These are phyloP conservation scores for Ambrosiella beaveri DNA, from an alignment of 2,329 filamentous ascomycete genomes.

Conservation along the genomic window DNA sequence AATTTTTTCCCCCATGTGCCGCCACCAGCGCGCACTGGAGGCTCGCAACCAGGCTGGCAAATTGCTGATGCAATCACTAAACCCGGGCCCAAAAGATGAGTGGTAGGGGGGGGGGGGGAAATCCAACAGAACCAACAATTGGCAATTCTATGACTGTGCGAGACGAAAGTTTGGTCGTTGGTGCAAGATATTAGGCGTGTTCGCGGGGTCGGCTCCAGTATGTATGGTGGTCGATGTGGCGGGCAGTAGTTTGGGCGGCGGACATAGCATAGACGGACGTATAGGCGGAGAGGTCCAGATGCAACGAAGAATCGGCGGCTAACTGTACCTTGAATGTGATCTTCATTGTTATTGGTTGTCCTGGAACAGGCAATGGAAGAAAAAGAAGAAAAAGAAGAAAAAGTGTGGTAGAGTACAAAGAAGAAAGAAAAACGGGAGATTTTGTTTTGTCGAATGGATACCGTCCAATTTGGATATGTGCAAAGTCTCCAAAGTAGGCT, in stretches of 20 bases:
- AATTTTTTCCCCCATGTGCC: neutral
- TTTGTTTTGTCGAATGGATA: too few species aligned
- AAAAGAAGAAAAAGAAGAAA: neutral
- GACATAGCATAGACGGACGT: neutral
- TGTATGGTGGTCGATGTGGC: neutral
- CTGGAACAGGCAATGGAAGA: neutral
- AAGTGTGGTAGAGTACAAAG: neutral
- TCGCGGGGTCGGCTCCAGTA: neutral
- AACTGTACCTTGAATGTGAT: constrained; percentile 46
- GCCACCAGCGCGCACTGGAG: neutral
- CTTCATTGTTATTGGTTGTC: constrained; percentile 37
- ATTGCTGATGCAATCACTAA: neutral
- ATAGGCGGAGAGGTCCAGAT: neutral
- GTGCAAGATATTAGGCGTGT: too few species aligned
- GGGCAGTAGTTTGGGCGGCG: neutral
- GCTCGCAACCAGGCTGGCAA: neutral
- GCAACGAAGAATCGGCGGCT: neutral
- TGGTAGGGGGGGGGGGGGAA: neutral
- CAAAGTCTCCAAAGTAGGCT: too few species aligned
- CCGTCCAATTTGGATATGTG: too few species aligned
- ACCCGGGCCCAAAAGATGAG: neutral
- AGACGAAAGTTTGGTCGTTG: too few species aligned
- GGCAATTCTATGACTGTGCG: neutral
- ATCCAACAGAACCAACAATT: neutral
- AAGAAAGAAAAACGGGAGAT: neutral